Conservation (phyloP, 805 yeast species). For the Zygotorulaspora danielsina region DNA sequence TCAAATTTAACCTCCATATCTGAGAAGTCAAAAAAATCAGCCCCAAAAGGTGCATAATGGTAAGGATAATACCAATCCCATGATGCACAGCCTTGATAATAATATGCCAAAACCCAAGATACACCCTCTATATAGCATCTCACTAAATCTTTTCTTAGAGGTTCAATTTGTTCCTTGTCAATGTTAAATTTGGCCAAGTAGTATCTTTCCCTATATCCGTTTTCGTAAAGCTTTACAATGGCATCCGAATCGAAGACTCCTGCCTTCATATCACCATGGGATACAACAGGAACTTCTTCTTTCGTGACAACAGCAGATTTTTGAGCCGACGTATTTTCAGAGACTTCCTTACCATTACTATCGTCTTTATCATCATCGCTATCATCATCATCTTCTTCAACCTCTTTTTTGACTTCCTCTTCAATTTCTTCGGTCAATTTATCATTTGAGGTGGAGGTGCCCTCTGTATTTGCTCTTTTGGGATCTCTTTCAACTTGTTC, state of each 20-base stretch:
- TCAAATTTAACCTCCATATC: slow-evolving; percentile 55
- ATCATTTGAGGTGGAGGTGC: slow-evolving; percentile 15
- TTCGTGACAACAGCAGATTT: not conserved
- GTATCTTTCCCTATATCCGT: slow-evolving; percentile 82
- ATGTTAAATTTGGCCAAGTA: slow-evolving; percentile 70
- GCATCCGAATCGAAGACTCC: slow-evolving; percentile 45
- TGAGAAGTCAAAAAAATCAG: slow-evolving; percentile 61
- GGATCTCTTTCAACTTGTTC: slow-evolving; percentile 14
- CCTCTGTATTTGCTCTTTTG: slow-evolving; percentile 18
- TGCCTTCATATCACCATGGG: slow-evolving; percentile 27
- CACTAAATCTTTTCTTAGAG: slow-evolving; percentile 56
- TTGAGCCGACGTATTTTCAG: slow-evolving; percentile 7
- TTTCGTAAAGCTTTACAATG: slow-evolving; percentile 69
- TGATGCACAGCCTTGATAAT: slow-evolving; percentile 96
- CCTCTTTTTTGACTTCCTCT: slow-evolving; percentile 19
- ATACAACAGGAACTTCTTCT: slow-evolving; percentile 26
- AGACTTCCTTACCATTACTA: slow-evolving; percentile 15
- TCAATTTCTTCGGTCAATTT: slow-evolving; percentile 23
- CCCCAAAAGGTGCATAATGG: slow-evolving; percentile 97
- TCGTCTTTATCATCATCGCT: slow-evolving; percentile 20
- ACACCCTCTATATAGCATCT: slow-evolving; percentile 85
- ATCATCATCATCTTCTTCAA: slow-evolving; percentile 13
- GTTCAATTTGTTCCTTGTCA: slow-evolving; percentile 48
- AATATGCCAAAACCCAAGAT: slow-evolving; percentile 91
- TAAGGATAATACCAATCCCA: slow-evolving; percentile 98